phyloP scores from a whole-genome alignment of 345 rosid species.

The Citrus medica region DNA sequence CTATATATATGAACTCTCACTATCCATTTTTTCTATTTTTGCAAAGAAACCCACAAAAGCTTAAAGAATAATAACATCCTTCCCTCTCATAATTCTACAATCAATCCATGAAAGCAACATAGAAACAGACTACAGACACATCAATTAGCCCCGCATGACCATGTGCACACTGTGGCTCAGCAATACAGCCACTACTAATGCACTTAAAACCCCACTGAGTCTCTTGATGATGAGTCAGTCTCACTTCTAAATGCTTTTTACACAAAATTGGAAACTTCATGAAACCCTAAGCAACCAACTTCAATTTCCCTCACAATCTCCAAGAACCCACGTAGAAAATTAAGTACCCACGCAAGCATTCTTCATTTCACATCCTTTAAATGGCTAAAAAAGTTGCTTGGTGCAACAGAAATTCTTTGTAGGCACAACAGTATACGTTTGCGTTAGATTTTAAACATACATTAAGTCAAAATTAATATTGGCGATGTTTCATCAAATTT shows the following conservation, averaged over 20 bases:
- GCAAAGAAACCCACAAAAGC: neutral
- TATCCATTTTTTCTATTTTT: neutral
- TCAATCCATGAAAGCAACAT: neutral
- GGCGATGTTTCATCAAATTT: constrained; percentile 38
- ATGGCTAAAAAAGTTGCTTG: constrained; percentile 18
- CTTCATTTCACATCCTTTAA: constrained; percentile 10
- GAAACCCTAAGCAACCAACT: constrained; percentile 18
- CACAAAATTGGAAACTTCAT: constrained; percentile 22
- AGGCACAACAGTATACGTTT: neutral
- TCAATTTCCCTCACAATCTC: constrained; percentile 16
- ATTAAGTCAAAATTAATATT: constrained; percentile 27
- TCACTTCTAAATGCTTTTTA: constrained; percentile 20
- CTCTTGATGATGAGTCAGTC: neutral
- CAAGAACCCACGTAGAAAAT: constrained; percentile 10
- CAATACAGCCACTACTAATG: neutral
- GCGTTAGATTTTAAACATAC: no score
- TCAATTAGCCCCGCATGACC: neutral
- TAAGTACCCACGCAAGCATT: constrained; percentile 9
- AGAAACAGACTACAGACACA: neutral
- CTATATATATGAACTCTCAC: neutral
- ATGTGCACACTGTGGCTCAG: constrained; percentile 11
- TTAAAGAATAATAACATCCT: neutral
- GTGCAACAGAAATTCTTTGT: constrained; percentile 39
- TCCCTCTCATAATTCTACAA: neutral
- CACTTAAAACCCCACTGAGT: neutral